Conservation (phyloP, 768 basidiomycete species). For the Cystofilobasidium macerans region DNA sequence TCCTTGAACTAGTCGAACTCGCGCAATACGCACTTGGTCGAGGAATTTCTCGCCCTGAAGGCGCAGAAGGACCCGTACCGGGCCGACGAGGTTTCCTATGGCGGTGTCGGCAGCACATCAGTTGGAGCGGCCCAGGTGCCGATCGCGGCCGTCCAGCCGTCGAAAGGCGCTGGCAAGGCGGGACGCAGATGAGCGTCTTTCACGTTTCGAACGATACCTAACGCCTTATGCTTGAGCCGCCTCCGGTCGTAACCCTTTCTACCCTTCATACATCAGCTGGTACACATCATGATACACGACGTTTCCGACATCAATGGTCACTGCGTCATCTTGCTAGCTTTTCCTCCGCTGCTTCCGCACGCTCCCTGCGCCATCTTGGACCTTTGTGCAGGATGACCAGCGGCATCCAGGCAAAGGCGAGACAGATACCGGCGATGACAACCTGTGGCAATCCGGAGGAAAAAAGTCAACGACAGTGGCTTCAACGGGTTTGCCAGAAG, state of each 20-base stretch:
- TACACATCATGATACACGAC: no score
- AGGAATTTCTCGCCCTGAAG: constrained; percentile 20
- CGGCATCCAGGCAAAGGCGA: constrained; percentile 1
- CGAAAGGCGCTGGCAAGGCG: no score
- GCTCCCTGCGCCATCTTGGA: not conserved
- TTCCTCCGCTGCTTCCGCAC: not conserved
- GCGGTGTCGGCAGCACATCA: not conserved
- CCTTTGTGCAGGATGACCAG: not conserved
- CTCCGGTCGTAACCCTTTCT: no score
- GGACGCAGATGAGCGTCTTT: no score
- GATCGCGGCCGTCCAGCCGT: not conserved
- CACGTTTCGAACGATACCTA: no score
- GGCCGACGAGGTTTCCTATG: not conserved
- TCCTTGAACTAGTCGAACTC: constrained; percentile 4
- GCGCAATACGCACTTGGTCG: constrained; percentile 18
- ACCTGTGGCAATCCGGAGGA: not conserved
- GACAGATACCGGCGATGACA: not conserved
- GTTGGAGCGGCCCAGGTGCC: not conserved
- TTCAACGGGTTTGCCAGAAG: no score
- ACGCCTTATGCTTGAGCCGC: no score
- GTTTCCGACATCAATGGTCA: not conserved
- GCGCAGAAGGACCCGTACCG: constrained; percentile 8
- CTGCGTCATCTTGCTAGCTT: not conserved
- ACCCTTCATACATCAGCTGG: no score
- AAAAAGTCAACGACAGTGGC: no score